Conservation (phyloP, 306 rosid species). For the Bauhinia variegata region DNA sequence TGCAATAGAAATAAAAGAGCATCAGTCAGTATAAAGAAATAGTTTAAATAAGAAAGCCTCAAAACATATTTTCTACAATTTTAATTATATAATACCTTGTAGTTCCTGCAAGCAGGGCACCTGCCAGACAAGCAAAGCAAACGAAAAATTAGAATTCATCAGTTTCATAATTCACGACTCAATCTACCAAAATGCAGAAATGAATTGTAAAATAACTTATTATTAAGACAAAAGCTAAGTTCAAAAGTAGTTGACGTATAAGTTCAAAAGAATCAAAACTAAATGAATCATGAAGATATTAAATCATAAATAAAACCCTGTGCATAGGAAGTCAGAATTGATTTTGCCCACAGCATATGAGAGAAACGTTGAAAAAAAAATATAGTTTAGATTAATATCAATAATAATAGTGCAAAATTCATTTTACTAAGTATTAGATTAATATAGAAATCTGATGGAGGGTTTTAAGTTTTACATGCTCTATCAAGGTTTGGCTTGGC, state of each 20-base stretch:
- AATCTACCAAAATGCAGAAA: constrained; percentile 12
- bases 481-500: not conserved
- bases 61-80: not conserved
- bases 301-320: not conserved
- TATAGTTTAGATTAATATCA: not conserved
- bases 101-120: constrained; percentile 99
- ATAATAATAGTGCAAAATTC: not conserved
- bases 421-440: not conserved
- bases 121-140: constrained; percentile 47
- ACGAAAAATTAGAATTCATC: constrained; percentile 35
- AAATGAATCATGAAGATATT: not conserved
- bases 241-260: not conserved
- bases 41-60: not conserved
- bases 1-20: constrained; percentile 41
- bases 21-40: constrained; percentile 26
- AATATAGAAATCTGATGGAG: not conserved
- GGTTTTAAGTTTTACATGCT: not conserved
- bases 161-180: not conserved
- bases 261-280: not conserved
- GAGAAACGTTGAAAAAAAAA: not conserved
- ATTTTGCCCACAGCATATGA: constrained; percentile 9
- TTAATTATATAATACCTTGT: constrained; percentile 66
- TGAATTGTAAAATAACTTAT: constrained; percentile 13
- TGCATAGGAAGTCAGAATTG: not conserved
- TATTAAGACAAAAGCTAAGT: constrained; percentile 10